Conservation (phyloP, 768 basidiomycete genomes). For the Sarcomyxa edulis region DNA sequence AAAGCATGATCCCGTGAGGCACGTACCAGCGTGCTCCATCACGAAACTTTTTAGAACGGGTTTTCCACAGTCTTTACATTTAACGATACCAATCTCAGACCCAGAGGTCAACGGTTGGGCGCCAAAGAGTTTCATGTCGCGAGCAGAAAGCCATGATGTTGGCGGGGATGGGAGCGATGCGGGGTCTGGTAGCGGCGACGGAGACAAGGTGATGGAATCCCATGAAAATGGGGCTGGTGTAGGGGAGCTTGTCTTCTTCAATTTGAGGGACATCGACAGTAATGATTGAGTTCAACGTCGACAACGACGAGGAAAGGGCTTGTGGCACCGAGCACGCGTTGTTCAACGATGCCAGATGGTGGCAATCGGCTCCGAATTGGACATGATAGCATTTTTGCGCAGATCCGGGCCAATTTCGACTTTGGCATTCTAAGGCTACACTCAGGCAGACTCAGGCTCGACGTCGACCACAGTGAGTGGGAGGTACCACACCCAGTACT, state of each 20-base stretch:
- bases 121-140: slow-evolving; percentile 87
- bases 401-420: no score
- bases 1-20: neutral
- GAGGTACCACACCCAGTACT: no score
- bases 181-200: slow-evolving; percentile 30
- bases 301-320: no score
- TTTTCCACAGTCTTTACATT: slow-evolving; percentile 79
- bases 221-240: slow-evolving; percentile 60
- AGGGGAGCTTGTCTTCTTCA: slow-evolving; percentile 35
- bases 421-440: no score
- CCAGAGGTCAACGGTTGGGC: slow-evolving; percentile 64
- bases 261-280: slow-evolving; percentile 36
- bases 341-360: no score
- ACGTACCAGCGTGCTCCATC: slow-evolving; percentile 70
- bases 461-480: no score
- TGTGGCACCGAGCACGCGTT: no score
- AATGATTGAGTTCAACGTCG: no score
- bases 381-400: no score
- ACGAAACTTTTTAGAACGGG: slow-evolving; percentile 73
- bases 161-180: slow-evolving; percentile 63
- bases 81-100: slow-evolving; percentile 57
- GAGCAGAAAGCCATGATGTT: slow-evolving; percentile 78
- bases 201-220: slow-evolving; percentile 35
- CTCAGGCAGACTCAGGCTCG: no score
- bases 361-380: no score